Evolutionary conservation across 768 basidiomycete genomes (phyloP).

Genomic region (Glaciozyma antarctica): DNA sequence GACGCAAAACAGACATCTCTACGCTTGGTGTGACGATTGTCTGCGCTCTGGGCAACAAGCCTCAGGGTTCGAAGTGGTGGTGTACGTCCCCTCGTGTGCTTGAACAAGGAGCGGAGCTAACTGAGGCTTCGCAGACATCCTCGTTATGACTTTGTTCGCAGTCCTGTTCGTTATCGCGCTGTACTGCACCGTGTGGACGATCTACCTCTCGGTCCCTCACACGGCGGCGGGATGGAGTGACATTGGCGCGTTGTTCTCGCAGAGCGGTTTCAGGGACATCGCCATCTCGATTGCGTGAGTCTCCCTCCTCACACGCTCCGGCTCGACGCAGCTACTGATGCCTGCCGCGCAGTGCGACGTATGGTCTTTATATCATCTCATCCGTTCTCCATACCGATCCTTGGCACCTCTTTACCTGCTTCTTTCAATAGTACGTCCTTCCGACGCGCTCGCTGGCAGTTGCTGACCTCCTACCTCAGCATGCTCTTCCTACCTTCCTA

Average conservation of each 20-base stretch:
- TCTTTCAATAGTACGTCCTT: slow-evolving; percentile 35
- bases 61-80: slow-evolving; percentile 69
- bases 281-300: slow-evolving; percentile 10
- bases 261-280: slow-evolving; percentile 39
- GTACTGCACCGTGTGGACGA: slow-evolving; percentile 74
- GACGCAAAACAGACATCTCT: slow-evolving; percentile 48
- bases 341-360: slow-evolving; percentile 54
- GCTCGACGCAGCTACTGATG: not conserved
- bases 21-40: slow-evolving; percentile 71
- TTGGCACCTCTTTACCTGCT: slow-evolving; percentile 41
- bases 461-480: slow-evolving; percentile 16
- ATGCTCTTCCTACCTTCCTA: slow-evolving; percentile 48
- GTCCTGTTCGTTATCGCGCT: slow-evolving; percentile 42
- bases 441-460: not conserved
- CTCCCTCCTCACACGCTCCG: not conserved
- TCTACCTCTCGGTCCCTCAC: slow-evolving; percentile 73
- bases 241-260: slow-evolving; percentile 39
- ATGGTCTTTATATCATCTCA: slow-evolving; percentile 63
- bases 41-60: slow-evolving; percentile 67
- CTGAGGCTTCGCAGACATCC: slow-evolving; percentile 41
- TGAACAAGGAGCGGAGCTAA: too few species aligned
- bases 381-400: slow-evolving; percentile 39
- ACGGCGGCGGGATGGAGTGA: slow-evolving; percentile 64
- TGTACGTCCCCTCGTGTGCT: slow-evolving; percentile 35
- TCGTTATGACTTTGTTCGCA: slow-evolving; percentile 69